These are phyloP conservation scores for Aspergillus pseudonomiae DNA, from an alignment of 2,329 filamentous ascomycete genomes.

Conservation along the genomic window DNA sequence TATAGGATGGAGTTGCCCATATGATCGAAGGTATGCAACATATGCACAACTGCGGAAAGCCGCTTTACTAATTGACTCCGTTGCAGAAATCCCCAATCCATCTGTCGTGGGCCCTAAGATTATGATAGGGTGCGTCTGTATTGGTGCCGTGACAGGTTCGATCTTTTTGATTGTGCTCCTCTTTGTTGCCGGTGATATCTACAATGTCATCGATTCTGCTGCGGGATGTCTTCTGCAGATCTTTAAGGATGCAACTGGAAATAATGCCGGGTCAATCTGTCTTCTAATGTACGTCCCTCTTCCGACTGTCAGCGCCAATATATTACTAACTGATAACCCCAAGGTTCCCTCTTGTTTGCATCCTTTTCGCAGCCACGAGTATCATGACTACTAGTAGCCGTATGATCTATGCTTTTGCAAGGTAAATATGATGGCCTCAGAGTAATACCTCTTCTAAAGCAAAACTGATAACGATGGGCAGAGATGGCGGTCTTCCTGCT, in stretches of 20 bases:
- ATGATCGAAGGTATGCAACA: conserved; percentile 52
- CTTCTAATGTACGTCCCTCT: conserved; percentile 56
- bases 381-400: conserved; percentile 41
- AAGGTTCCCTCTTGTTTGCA: conserved; percentile 36
- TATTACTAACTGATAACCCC: conserved; percentile 11
- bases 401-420: conserved; percentile 40
- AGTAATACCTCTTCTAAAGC: not conserved
- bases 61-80: conserved; percentile 11
- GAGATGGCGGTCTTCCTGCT: conserved; percentile 68
- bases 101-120: conserved; percentile 64
- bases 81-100: conserved; percentile 44
- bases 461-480: conserved; percentile 18
- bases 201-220: conserved; percentile 57
- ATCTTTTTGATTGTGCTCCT: conserved; percentile 66
- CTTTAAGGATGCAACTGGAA: conserved; percentile 64
- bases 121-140: conserved; percentile 66
- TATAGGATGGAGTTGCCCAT: conserved; percentile 48
- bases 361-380: conserved; percentile 35
- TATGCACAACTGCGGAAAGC: not conserved
- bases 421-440: conserved; percentile 19
- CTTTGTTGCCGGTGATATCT: conserved; percentile 64
- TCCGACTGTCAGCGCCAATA: not conserved
- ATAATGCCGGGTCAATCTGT: conserved; percentile 63
- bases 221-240: conserved; percentile 65
- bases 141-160: conserved; percentile 65